Evolutionary conservation across 768 basidiomycete genomes (phyloP).

Genomic region (Leucocoprinus leucothites): DNA sequence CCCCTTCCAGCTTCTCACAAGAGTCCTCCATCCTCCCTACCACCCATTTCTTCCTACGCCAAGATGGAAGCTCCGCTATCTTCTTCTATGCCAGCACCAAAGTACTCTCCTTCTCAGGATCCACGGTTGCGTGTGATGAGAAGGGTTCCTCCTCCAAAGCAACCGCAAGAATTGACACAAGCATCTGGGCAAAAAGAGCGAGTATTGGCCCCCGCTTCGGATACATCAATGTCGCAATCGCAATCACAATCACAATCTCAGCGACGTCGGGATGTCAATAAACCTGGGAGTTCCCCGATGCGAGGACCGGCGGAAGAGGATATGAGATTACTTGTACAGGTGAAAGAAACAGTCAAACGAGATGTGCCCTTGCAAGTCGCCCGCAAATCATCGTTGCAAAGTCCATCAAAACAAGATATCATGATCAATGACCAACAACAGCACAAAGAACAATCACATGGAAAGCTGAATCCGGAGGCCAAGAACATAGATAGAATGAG

Average conservation of each 20-base stretch:
- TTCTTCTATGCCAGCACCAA: background rate
- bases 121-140: conserved; percentile 30
- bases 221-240: conserved; percentile 41
- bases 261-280: conserved; percentile 7
- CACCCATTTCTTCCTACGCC: conserved; percentile 7
- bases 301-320: conserved; percentile 1
- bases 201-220: conserved; percentile 56
- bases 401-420: too few relatives aligned
- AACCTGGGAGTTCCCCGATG: background rate
- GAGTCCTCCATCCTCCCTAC: background rate
- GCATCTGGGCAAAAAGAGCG: conserved; percentile 33
- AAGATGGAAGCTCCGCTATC: background rate
- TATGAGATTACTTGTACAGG: background rate
- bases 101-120: background rate
- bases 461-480: background rate
- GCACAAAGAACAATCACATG: background rate
- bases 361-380: background rate
- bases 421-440: too few relatives aligned
- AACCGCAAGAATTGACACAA: conserved; percentile 27
- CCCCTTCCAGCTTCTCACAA: conserved; percentile 1
- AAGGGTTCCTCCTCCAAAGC: conserved; percentile 45
- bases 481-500: background rate
- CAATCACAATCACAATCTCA: conserved; percentile 30
- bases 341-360: background rate
- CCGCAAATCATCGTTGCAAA: background rate